Percentiles rank a stretch among this genome's conserved stretches.
phyloP scores from a whole-genome alignment of 1,284 basidiomycete species.

The Microbotryomycetes sp. region DNA sequence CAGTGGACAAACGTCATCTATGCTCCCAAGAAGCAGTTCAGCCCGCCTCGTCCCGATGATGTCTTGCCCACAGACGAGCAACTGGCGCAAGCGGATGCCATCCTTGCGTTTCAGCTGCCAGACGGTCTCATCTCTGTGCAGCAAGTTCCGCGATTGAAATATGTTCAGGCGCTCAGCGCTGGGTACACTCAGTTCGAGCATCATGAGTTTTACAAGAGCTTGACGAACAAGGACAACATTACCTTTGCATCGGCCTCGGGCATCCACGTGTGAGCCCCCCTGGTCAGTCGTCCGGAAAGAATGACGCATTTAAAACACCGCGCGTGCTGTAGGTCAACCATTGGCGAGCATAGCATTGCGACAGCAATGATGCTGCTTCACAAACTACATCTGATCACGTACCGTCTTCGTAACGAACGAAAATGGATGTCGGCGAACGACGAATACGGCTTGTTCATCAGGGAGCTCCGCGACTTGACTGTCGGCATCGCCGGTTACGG shows the following conservation, averaged over 20 bases:
- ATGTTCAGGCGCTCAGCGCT: not conserved
- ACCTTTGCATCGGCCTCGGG: not conserved
- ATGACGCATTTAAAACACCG: not conserved
- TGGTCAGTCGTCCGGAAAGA: not conserved
- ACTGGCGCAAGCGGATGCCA: not conserved
- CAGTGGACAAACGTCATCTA: not conserved
- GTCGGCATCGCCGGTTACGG: conserved; percentile 23
- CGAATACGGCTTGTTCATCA: conserved; percentile 5
- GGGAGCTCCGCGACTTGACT: conserved; percentile 7
- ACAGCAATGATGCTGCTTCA: not conserved
- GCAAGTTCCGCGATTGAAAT: not conserved
- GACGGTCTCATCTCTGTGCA: not conserved
- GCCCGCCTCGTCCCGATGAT: not conserved
- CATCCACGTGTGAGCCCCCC: not conserved
- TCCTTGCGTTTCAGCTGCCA: not conserved
- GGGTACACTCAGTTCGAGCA: not conserved
- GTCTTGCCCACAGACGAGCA: not conserved
- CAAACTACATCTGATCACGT: not conserved
- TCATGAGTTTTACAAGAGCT: not conserved
- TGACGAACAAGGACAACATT: not conserved
- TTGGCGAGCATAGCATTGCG: not conserved
- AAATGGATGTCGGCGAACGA: not conserved
- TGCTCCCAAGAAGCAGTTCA: not conserved
- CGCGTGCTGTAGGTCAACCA: not conserved
- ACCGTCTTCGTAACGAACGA: not conserved